Percentiles rank a stretch among this genome's conserved stretches.
Evolutionary conservation across 768 basidiomycete genomes (phyloP).

Genomic region (Agaricus subrufescens): DNA sequence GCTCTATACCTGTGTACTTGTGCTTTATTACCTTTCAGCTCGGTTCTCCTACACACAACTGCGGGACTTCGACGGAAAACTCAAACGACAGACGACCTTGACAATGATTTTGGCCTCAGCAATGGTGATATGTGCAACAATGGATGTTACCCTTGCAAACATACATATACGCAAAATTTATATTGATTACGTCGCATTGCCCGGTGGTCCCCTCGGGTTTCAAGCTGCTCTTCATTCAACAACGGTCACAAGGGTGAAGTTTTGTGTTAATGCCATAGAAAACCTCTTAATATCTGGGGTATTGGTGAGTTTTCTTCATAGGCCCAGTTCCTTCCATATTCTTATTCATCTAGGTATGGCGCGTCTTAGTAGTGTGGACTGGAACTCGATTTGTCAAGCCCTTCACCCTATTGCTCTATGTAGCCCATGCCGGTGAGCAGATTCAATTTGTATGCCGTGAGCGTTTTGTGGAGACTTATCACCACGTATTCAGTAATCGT

Average conservation of each 20-base stretch:
- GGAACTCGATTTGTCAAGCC: not conserved
- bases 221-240: not conserved
- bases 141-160: not conserved
- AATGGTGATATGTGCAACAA: not conserved
- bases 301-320: not conserved
- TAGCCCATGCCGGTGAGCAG: not conserved
- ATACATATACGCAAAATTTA: not conserved
- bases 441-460: not conserved
- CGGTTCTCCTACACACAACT: not conserved
- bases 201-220: not conserved
- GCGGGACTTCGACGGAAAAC: no score
- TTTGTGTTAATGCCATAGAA: not conserved
- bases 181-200: not conserved
- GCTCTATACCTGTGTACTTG: not conserved
- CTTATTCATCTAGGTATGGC: not conserved
- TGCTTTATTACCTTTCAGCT: not conserved
- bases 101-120: not conserved
- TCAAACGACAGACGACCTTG: not conserved
- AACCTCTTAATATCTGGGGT: not conserved
- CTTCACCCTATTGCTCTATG: not conserved
- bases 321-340: no score
- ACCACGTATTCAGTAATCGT: no score
- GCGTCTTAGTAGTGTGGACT: not conserved
- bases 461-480: no score
- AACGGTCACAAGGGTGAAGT: no score